These are phyloP conservation scores for Agaricus blazei DNA, from an alignment of 768 basidiomycete genomes.

Conservation along the genomic window DNA sequence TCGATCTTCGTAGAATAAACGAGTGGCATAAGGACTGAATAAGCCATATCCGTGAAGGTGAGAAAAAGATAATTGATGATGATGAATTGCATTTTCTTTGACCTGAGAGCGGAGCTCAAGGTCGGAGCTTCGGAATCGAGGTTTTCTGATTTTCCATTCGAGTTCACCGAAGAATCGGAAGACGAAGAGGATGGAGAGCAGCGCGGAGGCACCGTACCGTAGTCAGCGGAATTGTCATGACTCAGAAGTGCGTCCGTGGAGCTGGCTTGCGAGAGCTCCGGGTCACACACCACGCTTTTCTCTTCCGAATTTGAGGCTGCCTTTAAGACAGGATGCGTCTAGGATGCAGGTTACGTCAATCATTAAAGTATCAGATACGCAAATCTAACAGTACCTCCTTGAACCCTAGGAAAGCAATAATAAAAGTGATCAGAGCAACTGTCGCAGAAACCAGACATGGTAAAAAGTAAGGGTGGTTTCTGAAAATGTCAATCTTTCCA, in stretches of 20 bases:
- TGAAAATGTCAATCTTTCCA: slow-evolving; percentile 34
- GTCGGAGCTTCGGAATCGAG: slow-evolving; percentile 6
- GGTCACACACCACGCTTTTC: not conserved
- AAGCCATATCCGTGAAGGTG: slow-evolving; percentile 26
- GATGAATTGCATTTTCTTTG: slow-evolving; percentile 24
- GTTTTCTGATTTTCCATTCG: not conserved
- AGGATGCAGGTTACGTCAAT: not conserved
- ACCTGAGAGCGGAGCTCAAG: slow-evolving; percentile 19
- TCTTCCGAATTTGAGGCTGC: slow-evolving; percentile 6
- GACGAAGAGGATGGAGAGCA: slow-evolving; percentile 3
- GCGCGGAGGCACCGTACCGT: slow-evolving; percentile 9
- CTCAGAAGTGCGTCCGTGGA: slow-evolving; percentile 4
- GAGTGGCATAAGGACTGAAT: slow-evolving; percentile 33
- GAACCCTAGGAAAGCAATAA: slow-evolving; percentile 29
- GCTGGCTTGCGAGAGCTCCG: not conserved
- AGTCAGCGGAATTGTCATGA: slow-evolving; percentile 5
- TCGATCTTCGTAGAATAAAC: slow-evolving; percentile 53
- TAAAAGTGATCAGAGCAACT: slow-evolving; percentile 29
- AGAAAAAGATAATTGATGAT: slow-evolving; percentile 16
- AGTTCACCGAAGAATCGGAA: slow-evolving; percentile 10
- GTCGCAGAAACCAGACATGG: slow-evolving; percentile 38
- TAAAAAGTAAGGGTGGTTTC: slow-evolving; percentile 40
- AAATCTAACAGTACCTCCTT: slow-evolving; percentile 32
- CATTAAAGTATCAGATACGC: not conserved
- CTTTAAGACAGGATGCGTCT: slow-evolving; percentile 29